Base-by-base conservation (phyloP, 805 yeast genomes). In the Lachancea cidri region DNA sequence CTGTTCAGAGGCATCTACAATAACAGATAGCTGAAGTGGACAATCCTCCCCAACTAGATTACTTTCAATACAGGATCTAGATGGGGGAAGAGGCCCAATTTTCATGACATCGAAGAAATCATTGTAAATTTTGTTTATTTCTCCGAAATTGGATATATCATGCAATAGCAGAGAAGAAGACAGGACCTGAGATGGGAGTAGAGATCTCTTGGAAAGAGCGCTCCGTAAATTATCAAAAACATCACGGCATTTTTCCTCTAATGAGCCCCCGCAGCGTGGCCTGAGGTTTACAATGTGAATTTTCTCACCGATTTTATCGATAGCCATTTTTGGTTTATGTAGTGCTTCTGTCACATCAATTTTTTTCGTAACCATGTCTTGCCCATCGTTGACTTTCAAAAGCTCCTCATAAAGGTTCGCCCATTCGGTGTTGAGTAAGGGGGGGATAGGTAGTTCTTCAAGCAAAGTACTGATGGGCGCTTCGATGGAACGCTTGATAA, bases 51-150 rank as follows among this genome's bases (percentile, higher is more conserved):
- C 47, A 5, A 81, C 55, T 2, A 81, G 55, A 1, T 50, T 49
- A 0, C 94, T 74, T 41, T 83, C 82, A 3, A 93, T 76, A 61
- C 98, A 89, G 1, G 86, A 78, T 47, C 98, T 72, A 1, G 97
- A 79, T 1, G 98, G 98, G 1, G 98, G 98, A 29, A 77, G 68
- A 3, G 83, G 79, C 1, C 70, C 67, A 41, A 52, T 45, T 15
- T 46, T 47, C 2, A 43, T 17, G 6, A 51, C 56, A 3, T 62
- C 58, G 59, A 88, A 89, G 44, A 67, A 72, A 1, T 58, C 44
- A 17, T 67, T 67, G 59, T 93, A 93, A 0, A 78, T 67, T 2
- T 56, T 38, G 55, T 93, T 93, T 9, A 89, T 73, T 7, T 49
- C 57, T 0, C 65, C 67, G 59, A 93, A 93, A 37, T 75, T 58